phyloP scores from a whole-genome alignment of 1,284 basidiomycete genomes.

The Pseudozyma flocculosa region DNA sequence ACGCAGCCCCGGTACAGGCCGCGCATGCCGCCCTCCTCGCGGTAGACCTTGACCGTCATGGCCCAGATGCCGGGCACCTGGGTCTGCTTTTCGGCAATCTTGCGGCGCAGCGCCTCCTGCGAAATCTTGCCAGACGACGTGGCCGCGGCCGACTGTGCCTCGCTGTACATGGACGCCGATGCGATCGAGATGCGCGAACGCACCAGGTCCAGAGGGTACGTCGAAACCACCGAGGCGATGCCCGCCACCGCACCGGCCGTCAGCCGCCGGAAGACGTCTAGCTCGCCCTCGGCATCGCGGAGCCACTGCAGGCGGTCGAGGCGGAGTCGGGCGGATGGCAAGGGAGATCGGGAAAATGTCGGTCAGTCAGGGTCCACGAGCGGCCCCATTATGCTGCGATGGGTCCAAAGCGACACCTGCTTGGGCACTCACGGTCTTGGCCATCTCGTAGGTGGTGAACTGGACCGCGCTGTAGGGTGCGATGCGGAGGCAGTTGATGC shows the following conservation, averaged over 20 bases:
- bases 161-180: conserved; percentile 46
- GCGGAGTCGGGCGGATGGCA: neutral
- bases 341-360: neutral
- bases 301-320: conserved; percentile 1
- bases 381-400: too few species aligned
- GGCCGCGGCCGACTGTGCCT: conserved; percentile 22
- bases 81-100: conserved; percentile 22
- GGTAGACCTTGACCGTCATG: conserved; percentile 84
- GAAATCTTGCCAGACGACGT: conserved; percentile 1
- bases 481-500: conserved; percentile 88
- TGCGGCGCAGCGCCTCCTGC: conserved; percentile 10
- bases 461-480: conserved; percentile 78
- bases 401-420: neutral
- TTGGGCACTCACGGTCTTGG: conserved; percentile 72
- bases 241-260: conserved; percentile 84
- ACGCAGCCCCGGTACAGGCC: conserved; percentile 84
- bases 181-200: conserved; percentile 89
- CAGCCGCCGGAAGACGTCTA: conserved; percentile 80
- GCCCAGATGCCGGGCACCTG: conserved; percentile 72
- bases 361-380: too few species aligned
- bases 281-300: conserved; percentile 60
- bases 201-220: conserved; percentile 90
- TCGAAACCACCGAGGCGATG: conserved; percentile 84
- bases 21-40: conserved; percentile 82
- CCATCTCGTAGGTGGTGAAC: conserved; percentile 81